Base-by-base conservation (phyloP, 1,284 basidiomycete species). In the Moesziomyces parantarcticus region DNA sequence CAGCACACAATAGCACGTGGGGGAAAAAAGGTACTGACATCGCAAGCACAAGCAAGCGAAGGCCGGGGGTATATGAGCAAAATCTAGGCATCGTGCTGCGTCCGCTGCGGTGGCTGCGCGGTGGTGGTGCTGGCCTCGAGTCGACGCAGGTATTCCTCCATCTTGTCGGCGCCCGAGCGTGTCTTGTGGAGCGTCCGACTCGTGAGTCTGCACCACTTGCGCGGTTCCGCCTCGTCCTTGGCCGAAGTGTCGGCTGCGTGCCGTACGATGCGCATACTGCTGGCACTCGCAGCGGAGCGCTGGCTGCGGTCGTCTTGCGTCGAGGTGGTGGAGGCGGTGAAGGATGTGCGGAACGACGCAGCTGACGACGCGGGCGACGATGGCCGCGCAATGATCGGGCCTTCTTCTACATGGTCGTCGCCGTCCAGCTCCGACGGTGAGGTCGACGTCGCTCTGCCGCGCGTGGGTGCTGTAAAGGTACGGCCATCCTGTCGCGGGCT, bases 121-220 rank as follows among this genome's bases (percentile, higher is more conserved):
- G 25, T 29, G 16, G 16, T 16, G 7, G 50, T 25, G 13, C 55
- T 41, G 10, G 48, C 50, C 43, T 69, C 58, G 18, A 71, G 50
- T 16, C 73, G 25, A 4, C 50, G 25, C 40, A 75, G 40, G 47
- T 71, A 68, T 26, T 64, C 68, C 25, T 75, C 73, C 73, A 74
- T 74, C 56, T 62, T 61, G 3, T 69, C 56, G 4, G 71, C 71
- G 2, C 58, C 71, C 1, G 66, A 60, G 29, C 25, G 43, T 3
- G 69, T 72, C 55, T 67, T 67, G 57, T 58, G 58, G 25, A 73
- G 21, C 20, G 57, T 58, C 5, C 68, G 36, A 25, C 44, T 62
- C 2, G 55, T 64, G 42, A 64, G 41, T 50, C 58, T 61, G 34
- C 34, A 36, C 14, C 34, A 14, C 14, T 14, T 20, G 41, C 41